Conservation (phyloP, 2,329 filamentous ascomycete genomes). For the Hymenoscyphus fructigenus region DNA sequence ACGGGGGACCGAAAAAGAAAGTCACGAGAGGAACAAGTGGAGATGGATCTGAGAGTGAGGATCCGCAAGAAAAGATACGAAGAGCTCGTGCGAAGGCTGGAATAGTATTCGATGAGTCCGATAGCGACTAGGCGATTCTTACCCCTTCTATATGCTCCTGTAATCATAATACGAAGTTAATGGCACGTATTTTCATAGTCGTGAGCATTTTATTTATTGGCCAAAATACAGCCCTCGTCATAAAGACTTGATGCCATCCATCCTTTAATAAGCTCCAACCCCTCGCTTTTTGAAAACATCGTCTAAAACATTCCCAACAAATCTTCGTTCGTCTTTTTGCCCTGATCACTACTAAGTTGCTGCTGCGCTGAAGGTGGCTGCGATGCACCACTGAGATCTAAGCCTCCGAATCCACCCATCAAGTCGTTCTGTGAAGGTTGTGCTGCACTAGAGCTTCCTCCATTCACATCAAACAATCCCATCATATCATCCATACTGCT, state of each 20-base stretch:
- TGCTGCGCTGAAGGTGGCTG: conserved; percentile 65
- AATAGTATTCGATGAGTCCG: conserved; percentile 58
- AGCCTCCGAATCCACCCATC: conserved; percentile 79
- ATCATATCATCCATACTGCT: conserved; percentile 81
- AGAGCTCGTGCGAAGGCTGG: conserved; percentile 39
- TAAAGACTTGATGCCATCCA: conserved; percentile 1
- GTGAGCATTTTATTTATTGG: conserved; percentile 1
- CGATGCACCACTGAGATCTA: conserved; percentile 69
- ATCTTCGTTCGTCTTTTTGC: conserved; percentile 58
- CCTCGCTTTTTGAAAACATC: conserved; percentile 10
- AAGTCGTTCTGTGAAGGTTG: conserved; percentile 36
- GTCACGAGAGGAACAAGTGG: conserved; percentile 8
- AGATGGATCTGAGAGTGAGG: conserved; percentile 15
- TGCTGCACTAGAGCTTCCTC: conserved; percentile 27
- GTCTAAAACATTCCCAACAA: conserved; percentile 56
- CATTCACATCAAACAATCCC: conserved; percentile 58
- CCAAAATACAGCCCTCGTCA: not conserved
- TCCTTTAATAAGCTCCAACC: conserved; percentile 6
- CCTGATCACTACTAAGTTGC: conserved; percentile 47
- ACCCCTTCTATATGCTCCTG: not conserved
- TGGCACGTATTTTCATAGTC: not conserved
- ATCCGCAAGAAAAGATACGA: conserved; percentile 38
- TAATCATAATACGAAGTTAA: not conserved
- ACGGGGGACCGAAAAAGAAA: conserved; percentile 14
- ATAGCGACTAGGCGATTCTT: conserved; percentile 39